phyloP scores from a whole-genome alignment of 148 eudicot genomes.

The Persicaria tinctoria region DNA sequence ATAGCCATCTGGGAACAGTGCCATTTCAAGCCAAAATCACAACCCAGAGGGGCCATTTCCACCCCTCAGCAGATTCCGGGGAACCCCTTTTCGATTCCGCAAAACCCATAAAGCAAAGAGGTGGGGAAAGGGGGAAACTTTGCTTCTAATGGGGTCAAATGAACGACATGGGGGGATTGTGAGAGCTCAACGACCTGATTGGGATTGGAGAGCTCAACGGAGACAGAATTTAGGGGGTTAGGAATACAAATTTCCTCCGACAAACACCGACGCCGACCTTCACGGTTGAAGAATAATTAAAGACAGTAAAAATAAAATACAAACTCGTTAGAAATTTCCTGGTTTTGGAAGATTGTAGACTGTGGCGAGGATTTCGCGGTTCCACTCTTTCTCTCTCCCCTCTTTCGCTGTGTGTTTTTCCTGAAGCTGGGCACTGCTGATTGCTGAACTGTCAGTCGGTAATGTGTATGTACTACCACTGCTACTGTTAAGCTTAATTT shows the following conservation, averaged over 20 bases:
- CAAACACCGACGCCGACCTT: not conserved
- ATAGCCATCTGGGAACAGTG: slow-evolving; percentile 18
- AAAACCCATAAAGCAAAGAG: not conserved
- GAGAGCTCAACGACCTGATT: slow-evolving; percentile 9
- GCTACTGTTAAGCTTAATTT: not conserved
- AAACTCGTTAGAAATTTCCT: not conserved
- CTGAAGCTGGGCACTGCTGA: slow-evolving; percentile 3
- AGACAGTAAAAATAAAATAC: not conserved
- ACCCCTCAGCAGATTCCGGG: not conserved
- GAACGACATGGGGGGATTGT: slow-evolving; percentile 3
- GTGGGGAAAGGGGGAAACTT: slow-evolving; percentile 4
- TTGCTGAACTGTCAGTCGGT: not conserved
- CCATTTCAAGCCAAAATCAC: not conserved
- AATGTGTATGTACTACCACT: not conserved
- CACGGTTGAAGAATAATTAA: not conserved
- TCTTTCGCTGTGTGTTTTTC: not conserved
- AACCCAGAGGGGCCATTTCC: not conserved
- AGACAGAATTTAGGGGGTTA: not conserved
- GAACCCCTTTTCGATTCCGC: slow-evolving; percentile 6
- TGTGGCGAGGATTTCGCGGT: not conserved
- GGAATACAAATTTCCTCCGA: not conserved
- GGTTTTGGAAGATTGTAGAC: not conserved
- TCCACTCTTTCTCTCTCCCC: not conserved
- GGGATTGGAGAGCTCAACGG: slow-evolving; percentile 6
- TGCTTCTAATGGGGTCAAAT: slow-evolving; percentile 7